Percentiles rank a stretch among this genome's conserved stretches.
Conservation (phyloP, 2,329 filamentous ascomycete genomes). For the Penicillium sp. region DNA sequence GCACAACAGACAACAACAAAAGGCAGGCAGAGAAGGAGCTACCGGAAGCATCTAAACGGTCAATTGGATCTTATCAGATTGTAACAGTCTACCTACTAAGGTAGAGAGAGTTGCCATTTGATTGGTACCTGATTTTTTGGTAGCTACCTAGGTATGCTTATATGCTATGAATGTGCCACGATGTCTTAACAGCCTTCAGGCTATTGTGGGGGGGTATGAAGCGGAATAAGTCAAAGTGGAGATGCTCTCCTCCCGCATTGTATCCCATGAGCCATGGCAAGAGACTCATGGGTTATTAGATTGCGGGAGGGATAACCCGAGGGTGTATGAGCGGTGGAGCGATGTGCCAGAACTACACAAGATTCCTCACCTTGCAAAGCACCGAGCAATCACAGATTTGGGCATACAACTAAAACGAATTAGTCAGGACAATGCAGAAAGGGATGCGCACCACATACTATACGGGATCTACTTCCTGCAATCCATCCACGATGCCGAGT, state of each 20-base stretch:
- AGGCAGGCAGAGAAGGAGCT: too few relatives aligned
- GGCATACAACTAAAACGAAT: conserved; percentile 66
- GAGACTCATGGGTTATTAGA: conserved; percentile 69
- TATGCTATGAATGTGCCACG: conserved; percentile 32
- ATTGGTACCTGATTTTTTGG: background rate
- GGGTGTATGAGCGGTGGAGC: conserved; percentile 7
- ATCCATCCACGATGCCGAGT: conserved; percentile 69
- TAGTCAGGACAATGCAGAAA: conserved; percentile 19
- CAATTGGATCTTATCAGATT: too few relatives aligned
- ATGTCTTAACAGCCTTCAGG: conserved; percentile 46
- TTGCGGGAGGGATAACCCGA: conserved; percentile 60
- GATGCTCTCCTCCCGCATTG: conserved; percentile 69
- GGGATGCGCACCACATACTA: conserved; percentile 63
- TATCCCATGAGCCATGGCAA: conserved; percentile 65
- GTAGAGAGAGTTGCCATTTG: too few relatives aligned
- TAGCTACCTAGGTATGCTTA: conserved; percentile 11
- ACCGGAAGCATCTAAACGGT: too few relatives aligned
- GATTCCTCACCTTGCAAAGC: conserved; percentile 51
- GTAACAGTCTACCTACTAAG: too few relatives aligned
- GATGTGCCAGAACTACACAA: background rate
- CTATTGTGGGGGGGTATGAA: conserved; percentile 42
- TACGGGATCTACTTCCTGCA: conserved; percentile 81
- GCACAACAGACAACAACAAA: too few relatives aligned
- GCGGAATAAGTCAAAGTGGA: conserved; percentile 46
- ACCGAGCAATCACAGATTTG: conserved; percentile 64